These are phyloP conservation scores for Macrolepiota albuminosa DNA, from an alignment of 768 basidiomycete species.

Conservation along the genomic window DNA sequence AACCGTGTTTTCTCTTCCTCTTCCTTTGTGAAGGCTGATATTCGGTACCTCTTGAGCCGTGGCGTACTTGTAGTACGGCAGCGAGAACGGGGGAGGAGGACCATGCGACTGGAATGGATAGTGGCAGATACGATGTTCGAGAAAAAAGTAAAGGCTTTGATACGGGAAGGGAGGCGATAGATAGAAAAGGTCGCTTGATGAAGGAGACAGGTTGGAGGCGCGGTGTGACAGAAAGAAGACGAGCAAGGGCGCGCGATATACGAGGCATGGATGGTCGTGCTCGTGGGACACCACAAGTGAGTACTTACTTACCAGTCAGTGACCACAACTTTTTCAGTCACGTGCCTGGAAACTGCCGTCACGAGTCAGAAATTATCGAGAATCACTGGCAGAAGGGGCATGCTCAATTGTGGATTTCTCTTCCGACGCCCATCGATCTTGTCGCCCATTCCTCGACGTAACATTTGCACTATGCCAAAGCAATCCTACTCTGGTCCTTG, in stretches of 20 bases:
- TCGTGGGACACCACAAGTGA: no score
- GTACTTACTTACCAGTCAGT: no score
- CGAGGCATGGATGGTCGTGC: constrained; percentile 34
- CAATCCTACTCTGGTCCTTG: constrained; percentile 45
- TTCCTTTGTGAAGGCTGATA: constrained; percentile 96
- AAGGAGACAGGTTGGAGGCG: constrained; percentile 20
- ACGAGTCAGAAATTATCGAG: constrained; percentile 17
- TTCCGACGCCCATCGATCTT: constrained; percentile 24
- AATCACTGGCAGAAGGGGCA: constrained; percentile 2
- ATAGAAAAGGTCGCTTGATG: constrained; percentile 12
- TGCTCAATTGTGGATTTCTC: constrained; percentile 19
- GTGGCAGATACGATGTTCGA: constrained; percentile 20
- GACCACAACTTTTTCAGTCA: constrained; percentile 6
- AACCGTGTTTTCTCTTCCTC: constrained; percentile 90
- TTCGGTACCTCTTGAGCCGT: constrained; percentile 73
- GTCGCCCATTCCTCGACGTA: constrained; percentile 8
- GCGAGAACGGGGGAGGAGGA: constrained; percentile 31
- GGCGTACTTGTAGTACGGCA: constrained; percentile 52
- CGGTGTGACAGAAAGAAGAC: constrained; percentile 30
- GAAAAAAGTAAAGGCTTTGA: constrained; percentile 19
- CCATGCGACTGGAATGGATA: constrained; percentile 16
- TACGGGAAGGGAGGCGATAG: constrained; percentile 9
- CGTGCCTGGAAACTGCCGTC: constrained; percentile 19
- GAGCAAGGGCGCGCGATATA: constrained; percentile 32
- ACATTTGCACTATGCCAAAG: constrained; percentile 31